Percentiles rank a stretch among this genome's conserved stretches.
Conservation (phyloP, 116 monocot genomes). For the Iris pallida region DNA sequence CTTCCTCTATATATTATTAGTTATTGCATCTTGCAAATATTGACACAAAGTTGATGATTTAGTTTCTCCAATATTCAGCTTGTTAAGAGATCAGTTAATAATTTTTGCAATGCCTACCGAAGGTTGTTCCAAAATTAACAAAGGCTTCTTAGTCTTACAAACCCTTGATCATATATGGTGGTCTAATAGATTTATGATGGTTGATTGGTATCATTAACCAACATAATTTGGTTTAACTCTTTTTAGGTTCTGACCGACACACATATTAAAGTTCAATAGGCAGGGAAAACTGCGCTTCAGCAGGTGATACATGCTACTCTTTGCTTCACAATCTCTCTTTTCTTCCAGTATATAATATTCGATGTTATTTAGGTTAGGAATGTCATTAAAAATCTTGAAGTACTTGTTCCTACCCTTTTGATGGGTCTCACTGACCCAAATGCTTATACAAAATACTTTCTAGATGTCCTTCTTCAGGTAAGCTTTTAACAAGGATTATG, state of each 20-base stretch:
- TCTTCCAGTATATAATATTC: neutral
- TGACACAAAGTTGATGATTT: too few species aligned
- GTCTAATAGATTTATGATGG: too few species aligned
- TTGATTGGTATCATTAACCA: too few species aligned
- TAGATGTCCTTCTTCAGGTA: constrained; percentile 95
- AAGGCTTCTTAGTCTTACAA: constrained; percentile 34
- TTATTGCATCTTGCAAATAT: too few species aligned
- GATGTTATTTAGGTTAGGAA: constrained; percentile 68
- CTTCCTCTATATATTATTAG: too few species aligned
- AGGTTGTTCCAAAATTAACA: constrained; percentile 85
- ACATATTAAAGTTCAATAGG: constrained; percentile 91
- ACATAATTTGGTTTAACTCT: too few species aligned
- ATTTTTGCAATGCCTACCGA: constrained; percentile 89
- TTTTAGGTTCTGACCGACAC: constrained; percentile 82
- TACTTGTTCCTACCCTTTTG: constrained; percentile 81
- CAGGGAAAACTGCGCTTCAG: constrained; percentile 87
- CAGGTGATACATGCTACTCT: constrained; percentile 38
- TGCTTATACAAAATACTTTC: constrained; percentile 72
- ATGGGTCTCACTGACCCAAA: constrained; percentile 80
- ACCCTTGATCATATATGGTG: too few species aligned
- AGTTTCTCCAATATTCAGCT: too few species aligned
- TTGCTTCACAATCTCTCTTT: neutral
- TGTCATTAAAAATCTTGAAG: constrained; percentile 98
- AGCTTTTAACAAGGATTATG: neutral
- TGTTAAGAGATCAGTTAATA: too few species aligned